Evolutionary conservation across 371 early-diverging fungal species (phyloP).

Genomic region (Circinella minor): DNA sequence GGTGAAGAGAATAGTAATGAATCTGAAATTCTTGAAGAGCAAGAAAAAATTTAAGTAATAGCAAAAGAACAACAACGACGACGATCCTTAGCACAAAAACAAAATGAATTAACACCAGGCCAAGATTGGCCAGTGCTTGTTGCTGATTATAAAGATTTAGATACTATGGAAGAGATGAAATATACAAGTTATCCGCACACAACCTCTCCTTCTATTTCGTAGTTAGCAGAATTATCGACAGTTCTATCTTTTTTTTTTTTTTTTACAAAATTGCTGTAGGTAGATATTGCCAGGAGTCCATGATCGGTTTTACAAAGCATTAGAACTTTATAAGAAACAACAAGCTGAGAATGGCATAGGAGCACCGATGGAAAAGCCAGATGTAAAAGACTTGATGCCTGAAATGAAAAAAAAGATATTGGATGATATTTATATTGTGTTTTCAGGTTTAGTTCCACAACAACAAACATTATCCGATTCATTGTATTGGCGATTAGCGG

Average conservation of each 20-base stretch:
- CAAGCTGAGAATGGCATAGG: constrained; percentile 17
- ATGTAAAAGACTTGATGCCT: constrained; percentile 58
- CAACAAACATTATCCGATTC: constrained; percentile 47
- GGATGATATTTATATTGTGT: constrained; percentile 51
- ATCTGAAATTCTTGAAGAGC: constrained; percentile 21
- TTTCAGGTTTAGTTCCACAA: constrained; percentile 63
- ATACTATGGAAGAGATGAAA: constrained; percentile 50
- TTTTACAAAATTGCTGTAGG: too few species aligned
- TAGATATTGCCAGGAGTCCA: constrained; percentile 64
- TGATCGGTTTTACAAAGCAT: constrained; percentile 49
- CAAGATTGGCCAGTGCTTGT: constrained; percentile 43
- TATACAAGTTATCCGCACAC: too few species aligned
- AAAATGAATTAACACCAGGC: constrained; percentile 21
- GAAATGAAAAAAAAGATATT: too few species aligned
- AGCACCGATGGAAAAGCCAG: constrained; percentile 31
- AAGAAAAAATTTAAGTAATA: constrained; percentile 28
- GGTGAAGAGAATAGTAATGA: constrained; percentile 13
- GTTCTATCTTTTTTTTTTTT: too few species aligned
- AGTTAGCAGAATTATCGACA: too few species aligned
- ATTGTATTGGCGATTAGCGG: constrained; percentile 78
- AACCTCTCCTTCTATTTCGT: too few species aligned
- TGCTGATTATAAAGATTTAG: constrained; percentile 60
- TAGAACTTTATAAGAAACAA: constrained; percentile 27
- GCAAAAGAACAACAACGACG: constrained; percentile 25
- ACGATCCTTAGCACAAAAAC: constrained; percentile 31